Evolutionary conservation across 139 green algal genomes (phyloP).

Genomic region (Diplosphaera chodatii): DNA sequence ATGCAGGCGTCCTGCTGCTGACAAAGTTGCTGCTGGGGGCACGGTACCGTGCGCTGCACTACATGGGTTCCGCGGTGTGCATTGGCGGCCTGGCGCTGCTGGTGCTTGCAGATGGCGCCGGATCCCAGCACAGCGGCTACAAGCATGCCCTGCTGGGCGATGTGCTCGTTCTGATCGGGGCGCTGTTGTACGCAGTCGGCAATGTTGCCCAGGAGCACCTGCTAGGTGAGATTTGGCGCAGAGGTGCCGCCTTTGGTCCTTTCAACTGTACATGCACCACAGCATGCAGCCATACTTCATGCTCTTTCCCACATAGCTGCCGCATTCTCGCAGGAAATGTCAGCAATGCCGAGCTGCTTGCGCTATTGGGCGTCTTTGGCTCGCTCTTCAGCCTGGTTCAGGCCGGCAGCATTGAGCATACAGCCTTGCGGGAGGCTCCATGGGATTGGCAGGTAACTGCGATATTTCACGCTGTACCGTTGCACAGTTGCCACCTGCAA

Average conservation of each 20-base stretch:
- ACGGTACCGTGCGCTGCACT: constrained; percentile 47
- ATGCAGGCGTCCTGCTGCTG: constrained; percentile 29
- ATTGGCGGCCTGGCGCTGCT: constrained; percentile 56
- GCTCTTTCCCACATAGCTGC: too few relatives aligned
- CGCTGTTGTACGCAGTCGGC: constrained; percentile 54
- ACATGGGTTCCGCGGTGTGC: constrained; percentile 50
- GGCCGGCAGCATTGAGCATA: constrained; percentile 20
- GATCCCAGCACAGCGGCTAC: neutral
- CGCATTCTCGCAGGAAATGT: constrained; percentile 23
- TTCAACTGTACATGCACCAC: too few relatives aligned
- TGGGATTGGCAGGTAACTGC: constrained; percentile 6
- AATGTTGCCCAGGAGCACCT: constrained; percentile 58
- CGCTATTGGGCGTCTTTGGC: constrained; percentile 46
- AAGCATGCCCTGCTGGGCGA: constrained; percentile 51
- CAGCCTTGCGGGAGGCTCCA: neutral
- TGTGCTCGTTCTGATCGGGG: constrained; percentile 56
- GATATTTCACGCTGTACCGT: too few relatives aligned
- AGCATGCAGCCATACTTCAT: too few relatives aligned
- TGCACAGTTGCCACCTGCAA: neutral
- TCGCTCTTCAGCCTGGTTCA: constrained; percentile 30
- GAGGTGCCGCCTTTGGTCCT: too few relatives aligned
- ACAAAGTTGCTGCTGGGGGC: constrained; percentile 19
- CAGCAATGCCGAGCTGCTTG: constrained; percentile 32
- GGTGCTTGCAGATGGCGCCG: constrained; percentile 40
- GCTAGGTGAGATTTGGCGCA: constrained; percentile 22